Base-by-base conservation (phyloP, 164 flowering plant species). In the Tetracentron sinense region DNA sequence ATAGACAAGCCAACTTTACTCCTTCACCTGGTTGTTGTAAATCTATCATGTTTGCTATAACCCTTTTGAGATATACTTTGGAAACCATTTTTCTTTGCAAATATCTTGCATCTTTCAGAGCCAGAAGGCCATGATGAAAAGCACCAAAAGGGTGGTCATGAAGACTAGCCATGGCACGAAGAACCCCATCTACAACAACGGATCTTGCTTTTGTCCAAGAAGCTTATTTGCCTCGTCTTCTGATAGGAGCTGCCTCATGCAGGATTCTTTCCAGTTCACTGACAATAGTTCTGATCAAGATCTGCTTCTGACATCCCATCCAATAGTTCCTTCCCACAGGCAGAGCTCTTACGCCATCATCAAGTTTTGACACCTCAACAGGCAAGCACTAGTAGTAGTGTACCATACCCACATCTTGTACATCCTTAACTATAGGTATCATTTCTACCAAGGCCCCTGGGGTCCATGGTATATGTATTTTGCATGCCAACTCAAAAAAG, bases 291-390 rank as follows among this genome's bases (percentile, higher is more conserved):
- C 79, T 22, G 94, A 87, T 61, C 92, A 88, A 73, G 97, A 89
- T 77, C 68, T 94, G 69, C 90, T 91, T 61, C 76, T 90, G 51
- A 91, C 54, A 76, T 94, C 47, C 97, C 92, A 49, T 83, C 87
- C 57, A 81, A 82, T 56, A 67, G 85, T 47, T 82, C 85, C 30
- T 89, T 94, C 58, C 85, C 97, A 4, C 82, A 90, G 70, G 97
- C 98, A 56, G 97, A 94, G 75, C 96, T 90, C 47, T 84, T 93
- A 42, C 72, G 69, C 64, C 85, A 19, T 38, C 73, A 38, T 47
- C 77, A 26, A 78, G 79, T 63, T 75, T 71, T 54, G 71, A 73
- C 42, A 56, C 72, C 30, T n/a, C 77, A 74, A 31, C 81, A 71
- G 69, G 77, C 85, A 42, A 84, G 87, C 72, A 67, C 84, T 68